Evolutionary conservation across 2,329 filamentous ascomycete species (phyloP).

Genomic region (Bipolaris sorokiniana): DNA sequence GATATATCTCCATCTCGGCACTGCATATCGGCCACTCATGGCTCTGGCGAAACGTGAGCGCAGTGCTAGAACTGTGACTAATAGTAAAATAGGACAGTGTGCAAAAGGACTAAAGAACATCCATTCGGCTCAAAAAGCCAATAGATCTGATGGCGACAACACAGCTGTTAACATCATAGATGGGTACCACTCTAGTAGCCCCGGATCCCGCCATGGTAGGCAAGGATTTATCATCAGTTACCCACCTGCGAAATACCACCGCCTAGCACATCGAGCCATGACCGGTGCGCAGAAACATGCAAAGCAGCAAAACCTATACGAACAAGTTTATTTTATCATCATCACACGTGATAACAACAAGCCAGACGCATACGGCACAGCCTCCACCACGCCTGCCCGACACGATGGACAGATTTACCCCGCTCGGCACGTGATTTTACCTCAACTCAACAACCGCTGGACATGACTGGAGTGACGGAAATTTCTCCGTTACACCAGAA

Average conservation of each 20-base stretch:
- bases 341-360: slow-evolving; percentile 20
- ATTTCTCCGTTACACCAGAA: slow-evolving; percentile 4
- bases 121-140: not conserved
- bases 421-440: no score
- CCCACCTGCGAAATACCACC: not conserved
- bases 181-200: not conserved
- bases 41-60: not conserved
- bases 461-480: not conserved
- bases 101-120: not conserved
- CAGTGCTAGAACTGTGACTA: not conserved
- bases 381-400: slow-evolving; percentile 8
- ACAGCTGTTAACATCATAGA: not conserved
- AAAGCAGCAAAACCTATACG: slow-evolving; percentile 1
- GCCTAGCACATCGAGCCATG: not conserved
- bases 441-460: no score
- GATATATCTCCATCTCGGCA: not conserved
- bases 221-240: no score
- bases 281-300: not conserved
- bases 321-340: slow-evolving; percentile 21
- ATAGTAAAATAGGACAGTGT: no score
- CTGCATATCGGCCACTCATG: not conserved
- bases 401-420: no score
- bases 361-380: slow-evolving; percentile 12
- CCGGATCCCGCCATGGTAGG: not conserved
- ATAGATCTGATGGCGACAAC: not conserved